These are phyloP conservation scores for Lecanicillium sp. DNA, from an alignment of 2,329 filamentous ascomycete species.

Conservation along the genomic window DNA sequence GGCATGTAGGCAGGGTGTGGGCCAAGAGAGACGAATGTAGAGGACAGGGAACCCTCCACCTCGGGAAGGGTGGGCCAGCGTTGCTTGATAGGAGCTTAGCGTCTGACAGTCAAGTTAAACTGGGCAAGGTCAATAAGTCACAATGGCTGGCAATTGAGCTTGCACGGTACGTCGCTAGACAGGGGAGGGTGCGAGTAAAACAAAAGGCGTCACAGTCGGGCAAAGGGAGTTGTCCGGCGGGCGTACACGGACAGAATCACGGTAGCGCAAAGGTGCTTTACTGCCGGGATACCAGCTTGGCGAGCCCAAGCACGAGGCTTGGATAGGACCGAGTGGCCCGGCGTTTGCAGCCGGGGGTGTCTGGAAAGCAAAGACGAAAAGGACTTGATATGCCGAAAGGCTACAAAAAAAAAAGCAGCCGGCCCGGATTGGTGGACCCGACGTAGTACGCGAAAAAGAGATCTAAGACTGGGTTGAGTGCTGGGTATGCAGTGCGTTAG, in stretches of 20 bases:
- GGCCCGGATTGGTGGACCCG: no score
- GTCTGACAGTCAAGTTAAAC: not conserved
- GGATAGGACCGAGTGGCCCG: no score
- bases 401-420: constrained; percentile 13
- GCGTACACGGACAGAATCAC: no score
- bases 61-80: constrained; percentile 11
- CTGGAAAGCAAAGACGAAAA: constrained; percentile 12
- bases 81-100: constrained; percentile 7
- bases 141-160: no score
- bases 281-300: no score
- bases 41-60: constrained; percentile 4
- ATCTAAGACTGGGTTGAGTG: no score
- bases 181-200: constrained; percentile 16
- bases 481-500: no score
- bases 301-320: not conserved
- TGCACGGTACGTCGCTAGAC: not conserved
- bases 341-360: not conserved
- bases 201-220: constrained; percentile 7
- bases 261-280: no score
- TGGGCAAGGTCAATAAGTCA: no score
- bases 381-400: constrained; percentile 33
- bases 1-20: constrained; percentile 27
- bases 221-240: no score
- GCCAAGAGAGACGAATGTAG: constrained; percentile 20
- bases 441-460: no score